phyloP scores from a whole-genome alignment of 164 flowering plant genomes.

The Piper longum region DNA sequence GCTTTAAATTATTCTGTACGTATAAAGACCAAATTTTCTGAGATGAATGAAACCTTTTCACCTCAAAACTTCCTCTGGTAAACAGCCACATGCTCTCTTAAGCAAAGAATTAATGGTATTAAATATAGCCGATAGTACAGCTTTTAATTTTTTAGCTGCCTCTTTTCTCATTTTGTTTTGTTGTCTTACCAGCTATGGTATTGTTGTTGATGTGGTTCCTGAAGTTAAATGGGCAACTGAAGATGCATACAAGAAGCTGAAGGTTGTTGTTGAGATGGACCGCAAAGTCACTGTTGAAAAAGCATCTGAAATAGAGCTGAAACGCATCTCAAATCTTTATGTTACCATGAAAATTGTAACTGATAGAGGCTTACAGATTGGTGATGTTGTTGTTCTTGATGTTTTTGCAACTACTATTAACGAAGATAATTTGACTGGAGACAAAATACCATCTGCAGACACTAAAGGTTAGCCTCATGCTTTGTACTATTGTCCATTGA shows the following conservation, averaged over 20 bases:
- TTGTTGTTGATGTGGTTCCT: conserved; percentile 78
- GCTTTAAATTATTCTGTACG: conserved; percentile 75
- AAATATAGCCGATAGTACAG: neutral
- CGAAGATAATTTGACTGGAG: conserved; percentile 40
- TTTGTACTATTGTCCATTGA: neutral
- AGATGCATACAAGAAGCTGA: conserved; percentile 72
- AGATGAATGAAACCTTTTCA: conserved; percentile 50
- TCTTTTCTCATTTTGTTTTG: neutral
- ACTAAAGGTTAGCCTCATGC: conserved; percentile 46
- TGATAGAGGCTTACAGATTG: conserved; percentile 78
- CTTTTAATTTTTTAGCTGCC: neutral
- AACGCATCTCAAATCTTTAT: conserved; percentile 67
- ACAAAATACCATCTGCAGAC: conserved; percentile 76
- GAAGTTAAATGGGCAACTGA: conserved; percentile 78
- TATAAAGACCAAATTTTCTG: conserved; percentile 62
- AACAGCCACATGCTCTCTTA: conserved; percentile 6
- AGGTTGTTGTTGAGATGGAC: conserved; percentile 77
- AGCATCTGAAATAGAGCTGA: conserved; percentile 59
- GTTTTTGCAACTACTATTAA: conserved; percentile 60
- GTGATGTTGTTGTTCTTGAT: conserved; percentile 78
- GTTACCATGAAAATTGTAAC: conserved; percentile 52
- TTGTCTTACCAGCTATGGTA: conserved; percentile 39
- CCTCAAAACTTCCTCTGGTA: conserved; percentile 54
- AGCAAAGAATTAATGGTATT: neutral
- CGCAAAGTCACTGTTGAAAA: conserved; percentile 57